Conservation (phyloP, 1,284 basidiomycete species). For the Ustilago sp. region DNA sequence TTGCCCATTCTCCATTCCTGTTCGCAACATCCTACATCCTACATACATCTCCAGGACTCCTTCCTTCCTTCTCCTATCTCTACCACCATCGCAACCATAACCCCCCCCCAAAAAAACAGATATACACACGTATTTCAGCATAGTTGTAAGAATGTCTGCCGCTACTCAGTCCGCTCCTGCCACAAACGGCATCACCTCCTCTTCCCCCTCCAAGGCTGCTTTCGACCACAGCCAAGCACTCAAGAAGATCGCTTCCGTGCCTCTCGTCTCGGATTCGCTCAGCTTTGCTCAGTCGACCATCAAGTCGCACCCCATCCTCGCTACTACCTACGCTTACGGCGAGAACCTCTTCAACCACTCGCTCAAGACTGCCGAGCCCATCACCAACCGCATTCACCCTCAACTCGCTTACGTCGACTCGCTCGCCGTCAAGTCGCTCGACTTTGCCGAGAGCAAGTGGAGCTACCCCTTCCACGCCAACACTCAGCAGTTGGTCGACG, state of each 20-base stretch:
- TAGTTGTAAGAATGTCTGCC: conserved; percentile 36
- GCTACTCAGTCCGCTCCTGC: conserved; percentile 47
- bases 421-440: conserved; percentile 59
- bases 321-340: conserved; percentile 58
- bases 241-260: conserved; percentile 57
- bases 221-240: conserved; percentile 57
- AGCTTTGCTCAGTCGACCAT: conserved; percentile 61
- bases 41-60: not conserved
- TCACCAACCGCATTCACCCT: conserved; percentile 59
- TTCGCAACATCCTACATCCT: conserved; percentile 7
- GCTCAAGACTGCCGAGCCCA: conserved; percentile 59
- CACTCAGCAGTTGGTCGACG: conserved; percentile 55
- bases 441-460: conserved; percentile 66
- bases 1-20: not conserved
- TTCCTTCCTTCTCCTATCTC: not conserved
- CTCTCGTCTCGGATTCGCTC: conserved; percentile 62
- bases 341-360: conserved; percentile 54
- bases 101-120: not conserved
- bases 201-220: conserved; percentile 45
- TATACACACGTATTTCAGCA: conserved; percentile 1
- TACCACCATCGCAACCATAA: not conserved
- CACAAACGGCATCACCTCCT: conserved; percentile 38
- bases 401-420: conserved; percentile 64
- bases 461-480: conserved; percentile 68
- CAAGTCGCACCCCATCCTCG: conserved; percentile 57